Conservation (phyloP, 306 rosid species). For the Inga leiocalycina region DNA sequence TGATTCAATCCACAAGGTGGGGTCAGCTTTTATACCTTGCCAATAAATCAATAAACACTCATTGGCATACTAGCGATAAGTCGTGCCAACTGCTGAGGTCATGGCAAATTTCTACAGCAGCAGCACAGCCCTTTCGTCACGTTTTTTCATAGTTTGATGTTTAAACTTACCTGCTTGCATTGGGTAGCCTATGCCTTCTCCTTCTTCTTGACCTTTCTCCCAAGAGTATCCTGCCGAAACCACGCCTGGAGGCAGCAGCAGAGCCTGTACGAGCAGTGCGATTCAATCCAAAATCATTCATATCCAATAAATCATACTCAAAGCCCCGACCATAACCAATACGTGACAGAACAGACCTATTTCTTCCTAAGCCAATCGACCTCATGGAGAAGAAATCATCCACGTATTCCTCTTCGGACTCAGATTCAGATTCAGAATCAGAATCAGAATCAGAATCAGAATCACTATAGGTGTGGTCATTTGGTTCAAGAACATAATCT, state of each 20-base stretch:
- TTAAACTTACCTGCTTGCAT: slow-evolving; percentile 38
- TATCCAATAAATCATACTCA: slow-evolving; percentile 37
- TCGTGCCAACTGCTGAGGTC: slow-evolving; percentile 37
- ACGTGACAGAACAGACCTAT: slow-evolving; percentile 50
- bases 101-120: slow-evolving; percentile 15
- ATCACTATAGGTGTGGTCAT: slow-evolving; percentile 55
- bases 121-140: slow-evolving; percentile 33
- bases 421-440: slow-evolving; percentile 61
- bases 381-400: slow-evolving; percentile 51
- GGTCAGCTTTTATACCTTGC: slow-evolving; percentile 36
- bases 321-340: slow-evolving; percentile 48
- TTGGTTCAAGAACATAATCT: slow-evolving; percentile 93
- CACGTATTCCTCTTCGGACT: slow-evolving; percentile 57
- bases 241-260: slow-evolving; percentile 57
- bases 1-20: slow-evolving; percentile 22
- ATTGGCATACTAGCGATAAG: slow-evolving; percentile 32
- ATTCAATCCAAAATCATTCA: slow-evolving; percentile 50
- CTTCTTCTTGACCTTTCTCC: slow-evolving; percentile 60
- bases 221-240: slow-evolving; percentile 42
- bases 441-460: slow-evolving; percentile 63
- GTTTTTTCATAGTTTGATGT: neutral
- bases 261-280: slow-evolving; percentile 49
- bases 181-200: slow-evolving; percentile 49
- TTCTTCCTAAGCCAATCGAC: slow-evolving; percentile 56
- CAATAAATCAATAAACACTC: slow-evolving; percentile 36